Percentiles rank a stretch among this genome's conserved stretches.
phyloP scores from a whole-genome alignment of 2,329 filamentous ascomycete genomes.

The Sporothrix protearum region DNA sequence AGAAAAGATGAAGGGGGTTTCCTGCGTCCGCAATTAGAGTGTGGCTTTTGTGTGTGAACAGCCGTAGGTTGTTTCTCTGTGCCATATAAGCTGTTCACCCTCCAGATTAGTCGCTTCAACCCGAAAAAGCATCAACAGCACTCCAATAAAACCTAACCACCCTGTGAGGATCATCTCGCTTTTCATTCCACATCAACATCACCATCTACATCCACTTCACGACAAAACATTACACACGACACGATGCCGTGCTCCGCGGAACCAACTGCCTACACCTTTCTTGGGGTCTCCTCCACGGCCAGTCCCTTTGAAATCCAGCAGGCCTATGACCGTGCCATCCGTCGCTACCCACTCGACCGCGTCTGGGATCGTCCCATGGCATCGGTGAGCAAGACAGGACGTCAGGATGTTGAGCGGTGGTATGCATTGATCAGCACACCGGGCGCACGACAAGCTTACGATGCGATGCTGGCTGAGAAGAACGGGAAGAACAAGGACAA shows the following conservation, averaged over 20 bases:
- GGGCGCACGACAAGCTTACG: background rate
- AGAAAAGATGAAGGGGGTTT: background rate
- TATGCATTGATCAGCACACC: background rate
- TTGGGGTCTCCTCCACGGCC: background rate
- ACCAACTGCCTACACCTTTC: constrained; percentile 17
- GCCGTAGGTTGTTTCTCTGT: too few relatives aligned
- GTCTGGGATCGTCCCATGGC: constrained; percentile 10
- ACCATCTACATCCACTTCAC: background rate
- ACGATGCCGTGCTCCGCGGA: background rate
- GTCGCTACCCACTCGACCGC: background rate
- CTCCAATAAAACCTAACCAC: background rate
- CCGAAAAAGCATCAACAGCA: background rate
- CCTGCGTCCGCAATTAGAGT: background rate
- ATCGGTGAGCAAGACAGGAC: background rate
- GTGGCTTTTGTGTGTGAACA: background rate
- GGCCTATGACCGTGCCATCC: background rate
- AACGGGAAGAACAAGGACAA: background rate
- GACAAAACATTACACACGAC: background rate
- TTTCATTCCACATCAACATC: background rate
- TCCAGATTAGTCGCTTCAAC: background rate
- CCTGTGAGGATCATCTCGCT: background rate
- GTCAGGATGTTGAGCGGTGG: constrained; percentile 14
- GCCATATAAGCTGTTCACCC: background rate
- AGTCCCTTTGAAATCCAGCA: background rate
- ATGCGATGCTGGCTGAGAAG: background rate